Conservation (phyloP, 441 rosid species). For the Breynia disticha region DNA sequence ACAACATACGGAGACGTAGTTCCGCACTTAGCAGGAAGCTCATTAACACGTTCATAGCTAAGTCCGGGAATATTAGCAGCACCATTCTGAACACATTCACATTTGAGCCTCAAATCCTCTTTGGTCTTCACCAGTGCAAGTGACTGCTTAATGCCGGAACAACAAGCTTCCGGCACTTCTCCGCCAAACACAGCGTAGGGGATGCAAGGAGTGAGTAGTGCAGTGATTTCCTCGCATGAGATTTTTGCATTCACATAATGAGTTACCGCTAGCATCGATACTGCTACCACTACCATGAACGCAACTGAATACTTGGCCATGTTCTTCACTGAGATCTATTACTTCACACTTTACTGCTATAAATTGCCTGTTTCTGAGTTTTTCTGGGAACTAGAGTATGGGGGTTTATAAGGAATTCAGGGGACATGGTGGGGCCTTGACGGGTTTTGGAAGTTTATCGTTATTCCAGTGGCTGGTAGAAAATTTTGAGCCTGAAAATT, state of each 20-base stretch:
- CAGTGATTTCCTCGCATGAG: slow-evolving; percentile 23
- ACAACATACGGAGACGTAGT: slow-evolving; percentile 2
- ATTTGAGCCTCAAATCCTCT: slow-evolving; percentile 18
- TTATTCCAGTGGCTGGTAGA: neutral
- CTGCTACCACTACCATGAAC: neutral
- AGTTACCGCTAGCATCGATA: slow-evolving; percentile 2
- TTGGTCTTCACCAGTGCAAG: slow-evolving; percentile 22
- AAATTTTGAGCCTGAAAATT: neutral
- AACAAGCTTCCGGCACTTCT: slow-evolving; percentile 17
- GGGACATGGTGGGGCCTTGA: neutral
- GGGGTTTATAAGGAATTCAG: neutral
- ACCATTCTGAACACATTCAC: slow-evolving; percentile 25
- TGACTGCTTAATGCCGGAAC: slow-evolving; percentile 21
- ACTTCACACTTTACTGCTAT: neutral
- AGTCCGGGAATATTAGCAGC: slow-evolving; percentile 32
- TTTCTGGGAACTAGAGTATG: neutral
- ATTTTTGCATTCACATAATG: slow-evolving; percentile 12
- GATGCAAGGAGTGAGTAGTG: slow-evolving; percentile 28
- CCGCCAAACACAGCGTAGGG: slow-evolving; percentile 21
- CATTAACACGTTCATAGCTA: slow-evolving; percentile 22
- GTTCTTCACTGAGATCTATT: neutral
- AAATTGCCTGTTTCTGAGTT: neutral
- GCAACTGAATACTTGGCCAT: slow-evolving; percentile 10
- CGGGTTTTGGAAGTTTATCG: neutral
- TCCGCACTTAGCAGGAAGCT: slow-evolving; percentile 17